Evolutionary conservation across 495 filamentous ascomycete species (phyloP).

Genomic region (Penicillium canariense): DNA sequence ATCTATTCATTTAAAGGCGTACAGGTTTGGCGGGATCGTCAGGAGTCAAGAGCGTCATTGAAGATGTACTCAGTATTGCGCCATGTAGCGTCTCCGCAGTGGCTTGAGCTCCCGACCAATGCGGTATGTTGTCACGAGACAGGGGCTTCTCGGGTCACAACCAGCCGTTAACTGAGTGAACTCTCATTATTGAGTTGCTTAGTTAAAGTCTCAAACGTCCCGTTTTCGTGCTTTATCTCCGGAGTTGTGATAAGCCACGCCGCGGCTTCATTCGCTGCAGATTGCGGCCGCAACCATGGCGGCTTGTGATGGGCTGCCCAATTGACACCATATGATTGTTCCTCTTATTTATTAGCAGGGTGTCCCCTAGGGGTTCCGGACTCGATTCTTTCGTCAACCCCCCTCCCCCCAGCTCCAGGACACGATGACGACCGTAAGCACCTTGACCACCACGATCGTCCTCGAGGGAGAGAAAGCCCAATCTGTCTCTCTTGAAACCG

Average conservation of each 20-base stretch:
- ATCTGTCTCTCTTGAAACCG: not conserved
- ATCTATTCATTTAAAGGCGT: not conserved
- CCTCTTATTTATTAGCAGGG: not conserved
- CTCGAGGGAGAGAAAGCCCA: not conserved
- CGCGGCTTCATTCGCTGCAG: not conserved
- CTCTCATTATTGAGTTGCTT: no score
- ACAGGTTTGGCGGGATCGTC: not conserved
- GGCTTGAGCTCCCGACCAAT: not conserved
- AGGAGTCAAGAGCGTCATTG: no score
- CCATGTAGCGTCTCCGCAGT: no score
- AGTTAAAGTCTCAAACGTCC: no score
- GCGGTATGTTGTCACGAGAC: not conserved
- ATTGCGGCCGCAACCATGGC: not conserved
- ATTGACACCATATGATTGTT: no score
- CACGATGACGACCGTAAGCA: constrained; percentile 1
- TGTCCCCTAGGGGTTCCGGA: no score
- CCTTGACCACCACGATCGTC: not conserved
- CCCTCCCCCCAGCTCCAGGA: not conserved
- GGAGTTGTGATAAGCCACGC: not conserved
- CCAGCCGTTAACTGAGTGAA: no score
- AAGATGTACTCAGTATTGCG: no score
- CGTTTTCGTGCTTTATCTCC: not conserved
- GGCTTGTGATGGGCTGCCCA: no score
- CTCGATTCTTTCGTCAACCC: not conserved
- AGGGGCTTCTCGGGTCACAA: no score